Conservation (phyloP, 2,329 filamentous ascomycete species). For the Calonectria pseudoreteaudii region DNA sequence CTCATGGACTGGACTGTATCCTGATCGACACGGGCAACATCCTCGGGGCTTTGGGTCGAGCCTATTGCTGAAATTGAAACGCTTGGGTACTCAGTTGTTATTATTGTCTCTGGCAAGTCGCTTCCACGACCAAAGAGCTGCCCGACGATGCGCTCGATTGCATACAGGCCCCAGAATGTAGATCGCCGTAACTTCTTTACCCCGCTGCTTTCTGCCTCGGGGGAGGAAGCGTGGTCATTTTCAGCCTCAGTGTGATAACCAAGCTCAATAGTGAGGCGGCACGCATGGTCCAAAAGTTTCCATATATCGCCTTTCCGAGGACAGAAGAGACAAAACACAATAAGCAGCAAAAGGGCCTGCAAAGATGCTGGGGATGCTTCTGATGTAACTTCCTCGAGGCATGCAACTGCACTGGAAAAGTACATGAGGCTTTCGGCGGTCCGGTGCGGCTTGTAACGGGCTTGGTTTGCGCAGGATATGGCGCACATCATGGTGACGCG, state of each 20-base stretch:
- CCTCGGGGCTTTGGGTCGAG: not conserved
- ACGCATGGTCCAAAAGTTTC: not conserved
- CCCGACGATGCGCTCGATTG: not conserved
- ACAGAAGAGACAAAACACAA: not conserved
- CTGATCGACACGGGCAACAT: not conserved
- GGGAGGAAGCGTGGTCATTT: not conserved
- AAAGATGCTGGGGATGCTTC: not conserved
- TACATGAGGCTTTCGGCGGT: not conserved
- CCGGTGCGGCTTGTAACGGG: not conserved
- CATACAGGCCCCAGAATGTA: not conserved
- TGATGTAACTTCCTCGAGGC: not conserved
- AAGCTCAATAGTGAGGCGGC: not conserved
- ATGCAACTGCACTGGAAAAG: not conserved
- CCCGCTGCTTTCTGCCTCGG: not conserved
- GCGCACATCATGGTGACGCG: conserved; percentile 21
- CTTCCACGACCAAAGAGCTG: not conserved
- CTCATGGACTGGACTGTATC: not conserved
- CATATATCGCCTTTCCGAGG: not conserved
- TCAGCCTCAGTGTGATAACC: not conserved
- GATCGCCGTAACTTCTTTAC: not conserved
- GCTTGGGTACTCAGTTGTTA: not conserved
- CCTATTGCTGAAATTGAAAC: not conserved
- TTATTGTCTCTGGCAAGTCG: not conserved
- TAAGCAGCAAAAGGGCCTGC: not conserved
- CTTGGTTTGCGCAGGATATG: conserved; percentile 16